These are phyloP conservation scores for Chlorella sp. DNA, from an alignment of 139 green algal species.

Conservation along the genomic window DNA sequence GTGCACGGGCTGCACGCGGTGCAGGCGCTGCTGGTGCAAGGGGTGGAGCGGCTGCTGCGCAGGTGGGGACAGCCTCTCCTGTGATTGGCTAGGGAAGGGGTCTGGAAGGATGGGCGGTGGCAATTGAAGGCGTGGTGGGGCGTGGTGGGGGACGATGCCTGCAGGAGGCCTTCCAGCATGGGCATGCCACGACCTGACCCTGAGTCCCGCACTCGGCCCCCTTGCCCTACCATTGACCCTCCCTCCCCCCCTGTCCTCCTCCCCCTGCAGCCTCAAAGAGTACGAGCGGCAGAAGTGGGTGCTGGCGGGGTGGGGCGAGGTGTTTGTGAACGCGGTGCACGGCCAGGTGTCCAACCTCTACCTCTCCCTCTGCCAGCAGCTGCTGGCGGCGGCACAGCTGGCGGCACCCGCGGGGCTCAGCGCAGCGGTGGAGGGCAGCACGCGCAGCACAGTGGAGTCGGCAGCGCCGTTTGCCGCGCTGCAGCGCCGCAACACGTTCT, in stretches of 20 bases:
- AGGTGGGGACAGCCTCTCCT: slow-evolving; percentile 12
- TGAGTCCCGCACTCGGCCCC: too few relatives aligned
- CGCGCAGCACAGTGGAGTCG: slow-evolving; percentile 19
- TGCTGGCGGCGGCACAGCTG: slow-evolving; percentile 28
- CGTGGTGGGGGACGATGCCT: too few relatives aligned
- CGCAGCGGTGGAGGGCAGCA: slow-evolving; percentile 7
- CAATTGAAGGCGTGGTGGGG: too few relatives aligned
- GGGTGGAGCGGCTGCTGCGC: slow-evolving; percentile 27
- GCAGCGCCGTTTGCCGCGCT: slow-evolving; percentile 27
- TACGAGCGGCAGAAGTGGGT: slow-evolving; percentile 65
- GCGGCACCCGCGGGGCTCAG: background rate
- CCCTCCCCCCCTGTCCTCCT: background rate
- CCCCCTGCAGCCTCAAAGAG: slow-evolving; percentile 53
- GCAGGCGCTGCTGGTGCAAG: slow-evolving; percentile 46
- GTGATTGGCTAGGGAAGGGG: too few relatives aligned
- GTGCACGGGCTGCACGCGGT: slow-evolving; percentile 61
- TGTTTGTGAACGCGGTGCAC: slow-evolving; percentile 74
- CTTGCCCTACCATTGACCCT: background rate
- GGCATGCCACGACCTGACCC: too few relatives aligned
- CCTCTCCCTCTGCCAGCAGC: slow-evolving; percentile 47
- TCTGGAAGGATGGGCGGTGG: too few relatives aligned
- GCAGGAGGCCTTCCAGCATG: too few relatives aligned
- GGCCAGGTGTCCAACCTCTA: slow-evolving; percentile 74
- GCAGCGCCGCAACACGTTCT: background rate
- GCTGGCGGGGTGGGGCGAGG: slow-evolving; percentile 63